These are phyloP conservation scores for Pythium aquatile DNA, from an alignment of 352 stramenopile genomes.

Conservation along the genomic window DNA sequence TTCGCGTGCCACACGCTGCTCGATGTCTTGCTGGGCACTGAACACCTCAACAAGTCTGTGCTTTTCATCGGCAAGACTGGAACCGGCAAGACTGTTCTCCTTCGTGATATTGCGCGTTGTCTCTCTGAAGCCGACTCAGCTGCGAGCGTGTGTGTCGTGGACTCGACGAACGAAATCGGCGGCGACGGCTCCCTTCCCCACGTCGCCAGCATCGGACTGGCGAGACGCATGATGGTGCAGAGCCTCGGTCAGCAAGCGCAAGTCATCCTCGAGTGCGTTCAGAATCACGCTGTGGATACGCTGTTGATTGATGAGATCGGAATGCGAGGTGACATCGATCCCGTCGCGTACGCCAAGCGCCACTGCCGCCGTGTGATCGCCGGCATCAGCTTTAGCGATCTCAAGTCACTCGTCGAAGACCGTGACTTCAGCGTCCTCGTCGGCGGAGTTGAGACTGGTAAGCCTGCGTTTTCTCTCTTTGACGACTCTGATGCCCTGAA, in stretches of 20 bases:
- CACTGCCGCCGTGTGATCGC: constrained; percentile 80
- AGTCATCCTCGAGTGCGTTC: constrained; percentile 24
- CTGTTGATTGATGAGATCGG: constrained; percentile 90
- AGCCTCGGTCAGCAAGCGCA: constrained; percentile 20
- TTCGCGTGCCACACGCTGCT: constrained; percentile 61
- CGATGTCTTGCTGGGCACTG: constrained; percentile 54
- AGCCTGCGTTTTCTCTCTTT: constrained; percentile 7
- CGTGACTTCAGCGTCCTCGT: constrained; percentile 63
- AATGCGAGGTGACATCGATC: constrained; percentile 12
- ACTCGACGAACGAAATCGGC: constrained; percentile 90
- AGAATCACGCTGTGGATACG: constrained; percentile 35
- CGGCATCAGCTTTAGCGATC: constrained; percentile 72
- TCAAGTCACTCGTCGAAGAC: constrained; percentile 79
- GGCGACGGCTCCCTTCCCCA: constrained; percentile 80
- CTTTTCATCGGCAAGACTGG: constrained; percentile 59
- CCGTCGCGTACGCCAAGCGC: constrained; percentile 37
- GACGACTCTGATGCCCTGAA: constrained; percentile 13
- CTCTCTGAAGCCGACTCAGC: constrained; percentile 37
- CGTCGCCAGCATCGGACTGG: constrained; percentile 32
- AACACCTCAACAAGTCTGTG: constrained; percentile 47
- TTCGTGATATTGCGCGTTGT: constrained; percentile 70
- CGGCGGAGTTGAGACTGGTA: constrained; percentile 53
- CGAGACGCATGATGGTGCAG: constrained; percentile 31
- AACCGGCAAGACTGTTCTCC: constrained; percentile 81
- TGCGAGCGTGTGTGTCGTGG: constrained; percentile 84